Percentiles rank a stretch among this genome's conserved stretches.
Conservation (phyloP, 2,329 filamentous ascomycete species). For the Penicillium sclerotiorum region DNA sequence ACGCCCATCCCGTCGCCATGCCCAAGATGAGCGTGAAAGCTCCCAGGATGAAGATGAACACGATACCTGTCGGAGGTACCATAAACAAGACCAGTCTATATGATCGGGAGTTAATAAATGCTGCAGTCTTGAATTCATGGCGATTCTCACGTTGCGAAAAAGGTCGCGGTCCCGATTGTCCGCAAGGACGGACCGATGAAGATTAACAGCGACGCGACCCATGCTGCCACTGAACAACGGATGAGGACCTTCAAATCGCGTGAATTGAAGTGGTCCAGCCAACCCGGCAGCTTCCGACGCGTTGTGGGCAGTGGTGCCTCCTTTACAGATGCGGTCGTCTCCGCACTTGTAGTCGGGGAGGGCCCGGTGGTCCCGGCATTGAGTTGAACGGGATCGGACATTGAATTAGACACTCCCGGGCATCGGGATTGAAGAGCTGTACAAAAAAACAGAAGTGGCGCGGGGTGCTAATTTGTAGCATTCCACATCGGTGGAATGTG, state of each 20-base stretch:
- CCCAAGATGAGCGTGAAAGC: slow-evolving; percentile 49
- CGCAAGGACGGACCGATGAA: slow-evolving; percentile 49
- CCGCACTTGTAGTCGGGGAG: slow-evolving; percentile 10
- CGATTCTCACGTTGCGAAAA: slow-evolving; percentile 43
- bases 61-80: slow-evolving; percentile 49
- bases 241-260: slow-evolving; percentile 52
- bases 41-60: slow-evolving; percentile 51
- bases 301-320: slow-evolving; percentile 6
- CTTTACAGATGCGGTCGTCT: slow-evolving; percentile 11
- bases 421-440: background rate
- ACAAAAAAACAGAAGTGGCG: background rate
- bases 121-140: background rate
- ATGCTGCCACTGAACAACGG: slow-evolving; percentile 51
- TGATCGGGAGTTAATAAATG: slow-evolving; percentile 10
- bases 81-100: slow-evolving; percentile 47
- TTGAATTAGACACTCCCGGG: slow-evolving; percentile 4
- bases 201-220: slow-evolving; percentile 51
- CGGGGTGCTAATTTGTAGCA: background rate
- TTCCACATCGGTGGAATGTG: background rate
- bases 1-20: slow-evolving; percentile 53
- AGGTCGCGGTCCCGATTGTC: slow-evolving; percentile 49
- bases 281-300: slow-evolving; percentile 27
- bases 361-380: slow-evolving; percentile 5
- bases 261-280: slow-evolving; percentile 50
- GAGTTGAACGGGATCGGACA: slow-evolving; percentile 14